Conservation (phyloP, 768 basidiomycete species). For the Hebeloma cylindrosporum region DNA sequence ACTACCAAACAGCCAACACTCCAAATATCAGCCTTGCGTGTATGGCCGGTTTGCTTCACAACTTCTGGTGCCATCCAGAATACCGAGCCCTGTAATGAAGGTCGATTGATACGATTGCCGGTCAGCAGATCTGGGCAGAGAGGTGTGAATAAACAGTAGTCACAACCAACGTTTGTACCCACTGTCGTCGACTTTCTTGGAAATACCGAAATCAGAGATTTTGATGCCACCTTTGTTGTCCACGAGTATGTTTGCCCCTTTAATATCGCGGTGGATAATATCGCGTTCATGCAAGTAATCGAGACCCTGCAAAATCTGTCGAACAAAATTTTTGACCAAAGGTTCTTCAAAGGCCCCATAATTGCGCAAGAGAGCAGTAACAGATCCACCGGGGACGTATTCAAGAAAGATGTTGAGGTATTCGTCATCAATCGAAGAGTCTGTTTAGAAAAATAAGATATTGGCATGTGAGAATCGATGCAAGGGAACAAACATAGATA, state of each 20-base stretch:
- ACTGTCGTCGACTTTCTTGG: conserved; percentile 97
- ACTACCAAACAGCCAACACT: conserved; percentile 93
- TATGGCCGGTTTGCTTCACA: conserved; percentile 93
- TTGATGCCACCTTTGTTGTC: conserved; percentile 98
- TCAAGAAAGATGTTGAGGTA: conserved; percentile 95
- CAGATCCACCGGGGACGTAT: conserved; percentile 95
- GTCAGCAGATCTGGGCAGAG: conserved; percentile 38
- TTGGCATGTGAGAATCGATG: background rate
- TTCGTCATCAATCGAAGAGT: conserved; percentile 90
- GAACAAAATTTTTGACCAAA: conserved; percentile 88
- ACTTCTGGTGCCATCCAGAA: conserved; percentile 99
- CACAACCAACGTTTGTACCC: conserved; percentile 35
- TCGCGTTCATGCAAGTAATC: conserved; percentile 90
- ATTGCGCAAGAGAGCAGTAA: conserved; percentile 82
- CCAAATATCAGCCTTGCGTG: conserved; percentile 94
- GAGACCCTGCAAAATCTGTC: conserved; percentile 87
- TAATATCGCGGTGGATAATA: conserved; percentile 98
- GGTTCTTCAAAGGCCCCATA: conserved; percentile 96
- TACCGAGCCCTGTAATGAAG: conserved; percentile 95
- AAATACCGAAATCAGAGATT: conserved; percentile 96
- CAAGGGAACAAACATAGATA: conserved; percentile 75
- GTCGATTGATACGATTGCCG: conserved; percentile 77
- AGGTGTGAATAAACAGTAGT: conserved; percentile 1
- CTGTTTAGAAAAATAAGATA: conserved; percentile 38
- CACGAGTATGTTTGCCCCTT: conserved; percentile 97